phyloP scores from a whole-genome alignment of 2,329 filamentous ascomycete species.

The Neospermospora avenae region DNA sequence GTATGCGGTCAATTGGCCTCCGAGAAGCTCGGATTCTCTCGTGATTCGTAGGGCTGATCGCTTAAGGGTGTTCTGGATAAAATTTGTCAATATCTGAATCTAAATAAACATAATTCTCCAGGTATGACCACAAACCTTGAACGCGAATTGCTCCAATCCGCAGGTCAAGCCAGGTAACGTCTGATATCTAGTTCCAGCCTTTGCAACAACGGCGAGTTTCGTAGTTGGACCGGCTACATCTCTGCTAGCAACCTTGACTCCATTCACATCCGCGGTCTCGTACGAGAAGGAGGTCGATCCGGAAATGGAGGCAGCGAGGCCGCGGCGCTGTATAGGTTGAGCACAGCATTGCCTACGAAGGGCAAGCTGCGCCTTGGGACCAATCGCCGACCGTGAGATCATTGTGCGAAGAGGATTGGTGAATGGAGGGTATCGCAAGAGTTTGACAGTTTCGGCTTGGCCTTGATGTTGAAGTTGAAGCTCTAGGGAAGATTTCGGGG shows the following conservation, averaged over 20 bases:
- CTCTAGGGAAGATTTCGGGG: constrained; percentile 19
- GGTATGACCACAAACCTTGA: constrained; percentile 66
- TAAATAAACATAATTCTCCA: not conserved
- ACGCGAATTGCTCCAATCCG: constrained; percentile 91
- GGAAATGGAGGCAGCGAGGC: constrained; percentile 59
- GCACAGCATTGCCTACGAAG: constrained; percentile 58
- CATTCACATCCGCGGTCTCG: constrained; percentile 79
- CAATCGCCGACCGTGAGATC: constrained; percentile 65
- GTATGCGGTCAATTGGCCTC: constrained; percentile 81
- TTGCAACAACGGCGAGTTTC: constrained; percentile 86
- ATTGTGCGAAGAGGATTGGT: constrained; percentile 51
- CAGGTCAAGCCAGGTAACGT: constrained; percentile 84
- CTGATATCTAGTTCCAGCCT: constrained; percentile 93
- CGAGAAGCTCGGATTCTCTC: constrained; percentile 92
- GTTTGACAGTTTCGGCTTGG: not conserved
- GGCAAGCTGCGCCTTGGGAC: constrained; percentile 61
- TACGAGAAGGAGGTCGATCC: constrained; percentile 78
- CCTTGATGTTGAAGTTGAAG: constrained; percentile 18
- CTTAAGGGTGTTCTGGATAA: constrained; percentile 70
- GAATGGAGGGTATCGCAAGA: constrained; percentile 20
- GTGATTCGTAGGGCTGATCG: constrained; percentile 89
- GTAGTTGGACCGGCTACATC: constrained; percentile 86
- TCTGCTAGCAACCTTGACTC: constrained; percentile 89
- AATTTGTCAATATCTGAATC: constrained; percentile 16
- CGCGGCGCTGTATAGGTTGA: constrained; percentile 52